Base-by-base conservation (phyloP, 352 stramenopile species). In the Peronosclerospora sorghi region DNA sequence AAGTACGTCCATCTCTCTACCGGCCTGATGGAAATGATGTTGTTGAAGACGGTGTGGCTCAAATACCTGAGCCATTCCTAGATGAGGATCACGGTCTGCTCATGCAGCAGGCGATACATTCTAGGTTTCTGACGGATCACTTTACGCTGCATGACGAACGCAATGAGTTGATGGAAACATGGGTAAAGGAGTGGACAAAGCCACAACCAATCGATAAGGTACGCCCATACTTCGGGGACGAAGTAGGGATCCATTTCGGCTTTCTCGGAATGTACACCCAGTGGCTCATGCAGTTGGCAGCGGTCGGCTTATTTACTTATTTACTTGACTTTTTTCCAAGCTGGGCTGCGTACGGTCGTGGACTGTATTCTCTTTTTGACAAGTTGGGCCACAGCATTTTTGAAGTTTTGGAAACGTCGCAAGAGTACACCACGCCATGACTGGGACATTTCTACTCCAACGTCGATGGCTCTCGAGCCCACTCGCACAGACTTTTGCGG, bases 261-360 rank as follows among this genome's bases (percentile, higher is more conserved):
- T 99, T 97, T 60, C 59, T 98, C 4, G 88, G 96, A 26, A 94
- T 96, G 70, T 97, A 96, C 60, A 95, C 92, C 15, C 77, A 82
- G 39, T 96, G 95, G 74, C 70, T 99, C 6, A 55, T 98, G 5
- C 80, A n/a, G n/a, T n/a, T n/a, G n/a, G n/a, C n/a, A n/a, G n/a
- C n/a, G n/a, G n/a, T n/a, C n/a, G n/a, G n/a, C n/a, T n/a, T n/a
- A n/a, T n/a, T n/a, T n/a, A n/a, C n/a, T n/a, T n/a, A n/a, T n/a
- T n/a, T n/a, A n/a, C n/a, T n/a, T n/a, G n/a, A n/a, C n/a, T n/a
- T n/a, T n/a, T n/a, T n/a, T n/a, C n/a, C n/a, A n/a, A n/a, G 50
- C 12, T 80, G 53, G 37, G 63, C 69, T 27, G 62, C 75, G 0
- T 86, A 89, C 47, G 72, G 66, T 2, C 71, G 78, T 8, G 73